A percentile compares a stretch with the other conserved stretches of the same genome.
Evolutionary conservation across 2,329 filamentous ascomycete species (phyloP).

Genomic region (Cladophialophora exuberans): DNA sequence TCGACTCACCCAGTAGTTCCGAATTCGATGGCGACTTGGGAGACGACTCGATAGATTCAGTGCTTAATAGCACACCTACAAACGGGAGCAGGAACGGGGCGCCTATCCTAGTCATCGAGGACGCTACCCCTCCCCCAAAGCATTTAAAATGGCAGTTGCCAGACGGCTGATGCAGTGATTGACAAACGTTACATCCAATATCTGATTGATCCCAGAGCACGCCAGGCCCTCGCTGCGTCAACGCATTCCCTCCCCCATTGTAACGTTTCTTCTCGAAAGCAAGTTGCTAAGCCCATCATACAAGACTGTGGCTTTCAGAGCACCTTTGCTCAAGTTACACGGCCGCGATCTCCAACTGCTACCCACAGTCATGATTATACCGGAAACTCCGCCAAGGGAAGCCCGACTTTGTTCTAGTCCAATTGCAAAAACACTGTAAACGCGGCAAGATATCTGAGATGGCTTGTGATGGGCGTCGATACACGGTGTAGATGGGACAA

Average conservation of each 20-base stretch:
- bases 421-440: not conserved
- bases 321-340: too few species aligned
- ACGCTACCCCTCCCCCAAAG: constrained; percentile 27
- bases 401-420: too few species aligned
- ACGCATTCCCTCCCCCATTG: too few species aligned
- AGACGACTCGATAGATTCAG: constrained; percentile 24
- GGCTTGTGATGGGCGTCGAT: not conserved
- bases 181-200: too few species aligned
- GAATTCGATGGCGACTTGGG: constrained; percentile 1
- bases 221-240: too few species aligned
- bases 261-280: too few species aligned
- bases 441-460: not conserved
- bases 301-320: too few species aligned
- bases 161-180: constrained; percentile 11
- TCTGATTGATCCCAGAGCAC: too few species aligned
- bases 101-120: constrained; percentile 23
- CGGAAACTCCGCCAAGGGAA: too few species aligned
- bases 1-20: constrained; percentile 12
- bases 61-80: constrained; percentile 5
- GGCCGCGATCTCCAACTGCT: too few species aligned
- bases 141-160: constrained; percentile 33
- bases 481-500: not conserved
- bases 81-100: not conserved
- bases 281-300: too few species aligned
- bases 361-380: too few species aligned